phyloP scores from a whole-genome alignment of 805 yeast genomes.

The Ogataea angusta region DNA sequence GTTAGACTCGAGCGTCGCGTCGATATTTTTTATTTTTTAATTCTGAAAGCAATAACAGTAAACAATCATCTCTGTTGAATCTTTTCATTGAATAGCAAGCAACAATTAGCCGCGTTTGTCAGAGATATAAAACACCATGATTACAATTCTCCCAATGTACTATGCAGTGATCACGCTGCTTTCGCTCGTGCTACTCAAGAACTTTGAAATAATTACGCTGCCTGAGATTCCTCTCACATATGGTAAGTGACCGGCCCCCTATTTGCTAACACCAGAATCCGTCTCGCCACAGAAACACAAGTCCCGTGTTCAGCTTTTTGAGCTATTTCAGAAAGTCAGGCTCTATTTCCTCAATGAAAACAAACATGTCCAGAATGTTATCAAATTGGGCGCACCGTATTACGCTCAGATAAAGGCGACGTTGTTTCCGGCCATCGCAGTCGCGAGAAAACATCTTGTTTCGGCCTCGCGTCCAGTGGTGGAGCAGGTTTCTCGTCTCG shows the following conservation, averaged over 20 bases:
- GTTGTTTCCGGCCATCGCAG: neutral
- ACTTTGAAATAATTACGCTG: slow-evolving; percentile 12
- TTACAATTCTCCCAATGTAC: slow-evolving; percentile 15
- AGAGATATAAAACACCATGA: slow-evolving; percentile 2
- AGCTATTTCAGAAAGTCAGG: neutral
- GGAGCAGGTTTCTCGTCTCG: neutral
- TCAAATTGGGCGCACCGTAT: slow-evolving; percentile 5
- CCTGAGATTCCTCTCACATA: slow-evolving; percentile 6
- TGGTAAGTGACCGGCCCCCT: slow-evolving; percentile 1
- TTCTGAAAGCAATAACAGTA: slow-evolving; percentile 6
- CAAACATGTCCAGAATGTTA: slow-evolving; percentile 10
- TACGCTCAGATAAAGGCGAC: neutral
- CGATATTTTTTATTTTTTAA: slow-evolving; percentile 1
- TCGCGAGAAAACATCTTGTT: neutral
- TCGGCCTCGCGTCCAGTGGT: neutral
- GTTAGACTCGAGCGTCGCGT: slow-evolving; percentile 4
- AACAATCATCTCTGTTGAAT: slow-evolving; percentile 1
- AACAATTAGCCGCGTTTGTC: neutral
- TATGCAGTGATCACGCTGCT: slow-evolving; percentile 18
- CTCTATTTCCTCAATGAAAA: slow-evolving; percentile 15
- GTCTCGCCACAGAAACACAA: neutral
- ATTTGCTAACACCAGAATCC: neutral
- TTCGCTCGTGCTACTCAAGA: slow-evolving; percentile 15
- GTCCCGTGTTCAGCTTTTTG: neutral
- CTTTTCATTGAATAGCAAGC: neutral